These are phyloP conservation scores for Colletotrichum musae DNA, from an alignment of 2,329 filamentous ascomycete genomes.

Conservation along the genomic window DNA sequence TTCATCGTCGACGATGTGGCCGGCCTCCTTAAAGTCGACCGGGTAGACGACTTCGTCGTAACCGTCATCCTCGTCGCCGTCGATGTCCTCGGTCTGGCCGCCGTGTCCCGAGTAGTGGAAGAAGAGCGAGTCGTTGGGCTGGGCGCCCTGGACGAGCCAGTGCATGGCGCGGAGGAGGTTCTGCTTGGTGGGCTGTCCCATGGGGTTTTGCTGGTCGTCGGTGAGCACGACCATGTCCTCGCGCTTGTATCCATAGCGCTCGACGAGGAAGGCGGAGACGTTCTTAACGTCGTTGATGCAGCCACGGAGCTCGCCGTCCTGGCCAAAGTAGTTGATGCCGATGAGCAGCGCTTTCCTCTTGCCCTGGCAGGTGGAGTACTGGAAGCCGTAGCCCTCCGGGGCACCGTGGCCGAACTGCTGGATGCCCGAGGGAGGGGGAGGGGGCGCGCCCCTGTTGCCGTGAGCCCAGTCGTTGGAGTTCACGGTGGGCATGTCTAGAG, in stretches of 20 bases:
- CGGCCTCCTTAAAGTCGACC: slow-evolving; percentile 78
- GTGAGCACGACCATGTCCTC: slow-evolving; percentile 87
- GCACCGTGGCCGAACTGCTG: slow-evolving; percentile 78
- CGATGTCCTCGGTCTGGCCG: slow-evolving; percentile 80
- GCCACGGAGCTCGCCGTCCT: slow-evolving; percentile 78
- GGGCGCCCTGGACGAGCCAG: slow-evolving; percentile 80
- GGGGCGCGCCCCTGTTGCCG: slow-evolving; percentile 48
- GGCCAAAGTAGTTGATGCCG: slow-evolving; percentile 86
- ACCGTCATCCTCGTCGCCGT: slow-evolving; percentile 84
- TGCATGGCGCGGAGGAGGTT: slow-evolving; percentile 83
- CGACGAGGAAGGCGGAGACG: slow-evolving; percentile 78
- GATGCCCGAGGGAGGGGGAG: slow-evolving; percentile 63
- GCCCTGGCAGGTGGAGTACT: slow-evolving; percentile 83
- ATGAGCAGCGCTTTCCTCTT: slow-evolving; percentile 82
- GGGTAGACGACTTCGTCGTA: slow-evolving; percentile 86
- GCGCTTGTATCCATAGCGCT: slow-evolving; percentile 78
- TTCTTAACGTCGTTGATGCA: slow-evolving; percentile 89
- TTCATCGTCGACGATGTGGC: slow-evolving; percentile 84
- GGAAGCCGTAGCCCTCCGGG: slow-evolving; percentile 78
- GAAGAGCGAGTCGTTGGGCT: slow-evolving; percentile 83
- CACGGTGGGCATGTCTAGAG: slow-evolving; percentile 40
- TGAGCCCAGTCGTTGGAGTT: slow-evolving; percentile 49
- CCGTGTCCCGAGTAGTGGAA: slow-evolving; percentile 85
- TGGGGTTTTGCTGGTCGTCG: slow-evolving; percentile 79
- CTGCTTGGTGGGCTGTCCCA: slow-evolving; percentile 80